Base-by-base conservation (phyloP, 345 rosid species). In the Ailanthus altissimus region DNA sequence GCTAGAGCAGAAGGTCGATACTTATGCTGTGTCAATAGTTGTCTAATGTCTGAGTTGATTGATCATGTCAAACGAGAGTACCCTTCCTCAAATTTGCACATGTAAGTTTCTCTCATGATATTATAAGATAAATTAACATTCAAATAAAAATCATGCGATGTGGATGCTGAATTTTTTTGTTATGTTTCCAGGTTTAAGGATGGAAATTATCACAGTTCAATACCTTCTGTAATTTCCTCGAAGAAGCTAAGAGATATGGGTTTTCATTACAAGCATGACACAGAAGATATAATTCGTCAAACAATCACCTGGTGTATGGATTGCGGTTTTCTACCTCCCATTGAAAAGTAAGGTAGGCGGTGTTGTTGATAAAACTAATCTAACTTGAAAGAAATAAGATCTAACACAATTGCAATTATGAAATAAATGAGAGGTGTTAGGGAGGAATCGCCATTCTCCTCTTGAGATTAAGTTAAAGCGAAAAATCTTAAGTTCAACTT, bases 201-300 rank as follows among this genome's bases (percentile, higher is more conserved):
- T 16, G 82, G 62, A 45, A 75, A 78, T 32, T 1, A 32, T 62
- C 78, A 74, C 43, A 67, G 59, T 58, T 43, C 78, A 38, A 42
- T 79, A 56, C 90, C 86, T 63, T 83, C 88, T 64, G 83, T 77
- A 74, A 91, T 95, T 75, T 95, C 97, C 62, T 92, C 98, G 15
- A 86, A 83, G 87, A 91, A 88, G 85, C 72, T 90, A 40, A 83
- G 77, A 80, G 91, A 85, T 25, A 59, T 90, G 81, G 96, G 98
- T 15, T 92, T 95, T 78, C 73, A 57, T 65, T 90, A 78, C 77
- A 84, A 88, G 86, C 86, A 88, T 75, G 84, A 83, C 54, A 71
- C 88, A 60, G 86, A 89, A 47, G 92, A 87, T 63, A 85, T 90
- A 11, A 68, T 89, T 57, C 77, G 49, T 20, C 88, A 93, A 74